A percentile compares a stretch with the other conserved stretches of the same genome.
Evolutionary conservation across 371 early-diverging fungal genomes (phyloP).

Genomic region (Rhizopus stolonifer): DNA sequence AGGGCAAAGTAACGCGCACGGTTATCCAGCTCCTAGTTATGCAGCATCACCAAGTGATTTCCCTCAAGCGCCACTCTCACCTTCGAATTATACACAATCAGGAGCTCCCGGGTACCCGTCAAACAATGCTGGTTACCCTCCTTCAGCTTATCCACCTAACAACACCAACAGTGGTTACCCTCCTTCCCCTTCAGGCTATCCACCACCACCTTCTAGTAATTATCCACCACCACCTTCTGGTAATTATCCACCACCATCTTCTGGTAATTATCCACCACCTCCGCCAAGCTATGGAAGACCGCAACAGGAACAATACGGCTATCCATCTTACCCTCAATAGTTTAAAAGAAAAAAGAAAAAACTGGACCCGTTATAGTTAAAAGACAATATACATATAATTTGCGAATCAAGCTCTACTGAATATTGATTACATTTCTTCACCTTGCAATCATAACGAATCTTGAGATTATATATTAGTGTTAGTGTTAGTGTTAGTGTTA

Average conservation of each 20-base stretch:
- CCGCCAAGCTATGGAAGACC: constrained; percentile 10
- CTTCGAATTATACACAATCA: not conserved
- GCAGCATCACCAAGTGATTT: constrained; percentile 5
- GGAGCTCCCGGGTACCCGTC: constrained; percentile 6
- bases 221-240: constrained; percentile 6
- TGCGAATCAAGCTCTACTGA: no score
- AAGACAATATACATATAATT: no score
- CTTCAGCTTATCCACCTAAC: constrained; percentile 6
- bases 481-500: no score
- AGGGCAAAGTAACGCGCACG: not conserved
- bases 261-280: constrained; percentile 5
- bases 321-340: constrained; percentile 24
- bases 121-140: constrained; percentile 12
- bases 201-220: constrained; percentile 8
- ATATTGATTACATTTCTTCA: no score
- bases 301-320: constrained; percentile 16
- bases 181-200: constrained; percentile 14
- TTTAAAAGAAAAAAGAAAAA: no score
- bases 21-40: constrained; percentile 11
- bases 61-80: constrained; percentile 6
- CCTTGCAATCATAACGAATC: no score
- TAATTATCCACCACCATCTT: constrained; percentile 5
- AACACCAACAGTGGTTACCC: constrained; percentile 2
- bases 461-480: no score
- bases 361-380: no score